Conservation (phyloP, 176 grass and related monocot species). For the Lolium rigidum region DNA sequence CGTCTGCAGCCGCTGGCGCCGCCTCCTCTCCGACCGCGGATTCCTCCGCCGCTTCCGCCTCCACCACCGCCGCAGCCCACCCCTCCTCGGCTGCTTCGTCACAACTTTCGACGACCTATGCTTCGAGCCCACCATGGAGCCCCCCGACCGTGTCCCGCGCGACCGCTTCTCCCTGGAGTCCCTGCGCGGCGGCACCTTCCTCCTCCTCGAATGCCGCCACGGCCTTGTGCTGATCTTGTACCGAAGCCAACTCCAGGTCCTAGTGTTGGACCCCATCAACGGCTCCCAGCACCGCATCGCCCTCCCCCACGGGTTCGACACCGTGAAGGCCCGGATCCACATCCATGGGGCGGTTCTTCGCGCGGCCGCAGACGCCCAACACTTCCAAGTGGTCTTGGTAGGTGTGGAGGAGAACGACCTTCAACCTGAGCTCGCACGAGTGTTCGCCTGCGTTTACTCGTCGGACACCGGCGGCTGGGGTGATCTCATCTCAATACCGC, state of each 20-base stretch:
- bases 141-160: neutral
- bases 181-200: neutral
- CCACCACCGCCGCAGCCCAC: conserved; percentile 1
- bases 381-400: neutral
- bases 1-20: conserved; percentile 20
- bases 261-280: neutral
- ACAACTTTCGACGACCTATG: accelerated
- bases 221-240: neutral
- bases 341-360: neutral
- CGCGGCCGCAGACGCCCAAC: neutral
- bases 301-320: neutral
- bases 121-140: neutral
- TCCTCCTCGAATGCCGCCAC: neutral
- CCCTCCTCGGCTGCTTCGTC: conserved; percentile 23
- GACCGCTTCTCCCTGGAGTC: neutral
- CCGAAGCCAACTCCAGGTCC: neutral
- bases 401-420: neutral
- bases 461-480: neutral
- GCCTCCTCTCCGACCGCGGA: neutral
- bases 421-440: neutral
- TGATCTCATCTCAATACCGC: neutral
- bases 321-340: neutral
- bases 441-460: neutral
- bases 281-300: neutral
- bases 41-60: conserved; percentile 9